Base-by-base conservation (phyloP, 768 basidiomycete species). In the Amanita brunnescens region DNA sequence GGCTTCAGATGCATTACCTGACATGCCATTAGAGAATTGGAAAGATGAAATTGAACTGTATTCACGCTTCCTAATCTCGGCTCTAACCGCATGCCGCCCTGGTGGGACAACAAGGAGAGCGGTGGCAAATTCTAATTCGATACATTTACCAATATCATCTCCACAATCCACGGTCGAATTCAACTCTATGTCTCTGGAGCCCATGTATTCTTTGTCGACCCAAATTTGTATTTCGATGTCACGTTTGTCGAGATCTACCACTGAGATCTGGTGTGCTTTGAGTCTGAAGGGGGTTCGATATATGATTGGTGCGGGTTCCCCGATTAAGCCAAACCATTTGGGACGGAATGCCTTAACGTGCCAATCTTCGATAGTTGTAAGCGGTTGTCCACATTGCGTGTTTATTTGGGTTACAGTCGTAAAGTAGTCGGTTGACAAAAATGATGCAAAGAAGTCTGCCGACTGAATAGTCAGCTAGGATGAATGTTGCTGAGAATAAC, bases 171-270 rank as follows among this genome's bases (percentile, higher is more conserved):
- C 51, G 8, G 41, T 52, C 7, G 21, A 14, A 10, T 52, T 42
- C 21, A 44, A 18, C 7, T 44, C 42, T 14, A 52, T 33, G 20
- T 33, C 34, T 38, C 51, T 35, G n/a, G 32, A 26, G 13, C 41
- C 46, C 39, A 29, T n/a, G n/a, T n/a, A n/a, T n/a, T n/a, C n/a
- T n/a, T n/a, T n/a, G n/a, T 54, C 53, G 18, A 54, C 16, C 18
- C n/a, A 49, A 24, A 54, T 41, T n/a, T 18, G 23, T 24, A 54
- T 34, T 26, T 43, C 34, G 8, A 49, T 43, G 23, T 54, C 53
- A 12, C 47, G 46, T 23, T 29, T 43, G 47, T 54, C 53, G 16
- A 49, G 34, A 38, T 54, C 53, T 0, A 54, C 33, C 18, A 54
- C 26, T 5, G 39, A 35, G 18, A 54, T 9, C 40, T 34, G 37